phyloP scores from a whole-genome alignment of 768 basidiomycete species.

The Scleroderma citrinum region DNA sequence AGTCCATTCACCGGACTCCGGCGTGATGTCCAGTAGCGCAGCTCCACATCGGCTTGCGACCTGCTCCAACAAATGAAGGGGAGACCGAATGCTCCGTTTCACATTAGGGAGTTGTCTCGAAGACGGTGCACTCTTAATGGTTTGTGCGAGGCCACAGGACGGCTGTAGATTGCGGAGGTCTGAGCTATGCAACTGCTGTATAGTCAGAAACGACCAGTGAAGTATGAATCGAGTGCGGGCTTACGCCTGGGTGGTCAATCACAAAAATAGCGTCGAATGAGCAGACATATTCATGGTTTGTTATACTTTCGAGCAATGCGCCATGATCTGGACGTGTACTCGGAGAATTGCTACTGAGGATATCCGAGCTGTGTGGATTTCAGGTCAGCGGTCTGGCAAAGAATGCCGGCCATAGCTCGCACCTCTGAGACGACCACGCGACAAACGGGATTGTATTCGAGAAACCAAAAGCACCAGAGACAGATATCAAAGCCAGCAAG shows the following conservation, averaged over 20 bases:
- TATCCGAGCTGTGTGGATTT: conserved; percentile 37
- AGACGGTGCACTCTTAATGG: conserved; percentile 45
- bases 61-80: conserved; percentile 33
- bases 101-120: conserved; percentile 62
- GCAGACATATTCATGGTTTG: conserved; percentile 46
- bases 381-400: neutral
- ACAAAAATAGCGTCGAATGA: conserved; percentile 60
- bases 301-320: conserved; percentile 40
- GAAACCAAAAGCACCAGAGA: conserved; percentile 44
- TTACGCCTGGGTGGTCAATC: conserved; percentile 67
- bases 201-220: conserved; percentile 5
- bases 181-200: conserved; percentile 61
- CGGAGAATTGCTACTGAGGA: conserved; percentile 39
- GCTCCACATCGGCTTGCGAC: conserved; percentile 53
- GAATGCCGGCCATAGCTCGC: conserved; percentile 3
- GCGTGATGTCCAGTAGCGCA: conserved; percentile 36
- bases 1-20: conserved; percentile 31
- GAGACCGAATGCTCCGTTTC: conserved; percentile 23
- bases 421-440: conserved; percentile 69
- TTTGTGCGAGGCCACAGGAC: conserved; percentile 42
- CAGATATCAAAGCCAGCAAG: conserved; percentile 40
- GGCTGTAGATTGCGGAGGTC: conserved; percentile 60
- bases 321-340: conserved; percentile 23
- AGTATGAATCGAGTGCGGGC: conserved; percentile 19
- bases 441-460: conserved; percentile 59